A percentile compares a stretch with the other conserved stretches of the same genome.
Conservation (phyloP, 345 rosid species). For the Mallotus nudiflorus region DNA sequence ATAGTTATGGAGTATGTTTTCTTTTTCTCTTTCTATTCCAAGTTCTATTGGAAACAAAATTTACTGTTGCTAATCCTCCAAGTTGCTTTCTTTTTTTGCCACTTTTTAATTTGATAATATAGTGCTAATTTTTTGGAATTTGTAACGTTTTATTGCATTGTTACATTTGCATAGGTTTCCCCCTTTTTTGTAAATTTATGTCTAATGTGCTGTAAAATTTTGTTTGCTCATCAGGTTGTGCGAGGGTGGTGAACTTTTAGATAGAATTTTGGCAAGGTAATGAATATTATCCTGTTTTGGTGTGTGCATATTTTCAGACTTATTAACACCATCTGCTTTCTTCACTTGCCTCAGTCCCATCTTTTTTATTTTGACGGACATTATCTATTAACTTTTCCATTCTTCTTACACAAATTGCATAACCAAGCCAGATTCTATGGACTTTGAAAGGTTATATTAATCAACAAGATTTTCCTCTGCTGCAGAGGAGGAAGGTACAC, state of each 20-base stretch:
- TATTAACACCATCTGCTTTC: background rate
- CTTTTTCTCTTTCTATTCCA: constrained; percentile 30
- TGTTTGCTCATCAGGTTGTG: constrained; percentile 64
- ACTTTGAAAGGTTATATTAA: background rate
- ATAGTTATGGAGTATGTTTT: constrained; percentile 88
- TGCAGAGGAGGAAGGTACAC: constrained; percentile 91
- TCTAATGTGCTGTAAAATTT: constrained; percentile 15
- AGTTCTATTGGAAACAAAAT: constrained; percentile 12
- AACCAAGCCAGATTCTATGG: constrained; percentile 2
- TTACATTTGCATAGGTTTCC: background rate
- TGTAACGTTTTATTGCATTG: background rate
- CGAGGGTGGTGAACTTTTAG: constrained; percentile 94
- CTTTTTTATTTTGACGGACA: background rate
- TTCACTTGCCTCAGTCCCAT: background rate
- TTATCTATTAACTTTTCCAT: background rate
- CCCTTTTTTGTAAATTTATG: background rate
- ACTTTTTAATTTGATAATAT: background rate
- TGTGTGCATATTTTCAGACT: too few relatives aligned
- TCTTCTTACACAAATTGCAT: background rate
- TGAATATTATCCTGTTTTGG: background rate
- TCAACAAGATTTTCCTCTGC: background rate
- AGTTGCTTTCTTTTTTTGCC: background rate
- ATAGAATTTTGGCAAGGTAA: constrained; percentile 88
- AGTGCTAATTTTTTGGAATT: background rate
- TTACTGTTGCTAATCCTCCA: constrained; percentile 8